Evolutionary conservation across 179 eudicot species (phyloP), one percentile per base, ranked within the genome.

Genomic region (Drosera spatulata): DNA sequence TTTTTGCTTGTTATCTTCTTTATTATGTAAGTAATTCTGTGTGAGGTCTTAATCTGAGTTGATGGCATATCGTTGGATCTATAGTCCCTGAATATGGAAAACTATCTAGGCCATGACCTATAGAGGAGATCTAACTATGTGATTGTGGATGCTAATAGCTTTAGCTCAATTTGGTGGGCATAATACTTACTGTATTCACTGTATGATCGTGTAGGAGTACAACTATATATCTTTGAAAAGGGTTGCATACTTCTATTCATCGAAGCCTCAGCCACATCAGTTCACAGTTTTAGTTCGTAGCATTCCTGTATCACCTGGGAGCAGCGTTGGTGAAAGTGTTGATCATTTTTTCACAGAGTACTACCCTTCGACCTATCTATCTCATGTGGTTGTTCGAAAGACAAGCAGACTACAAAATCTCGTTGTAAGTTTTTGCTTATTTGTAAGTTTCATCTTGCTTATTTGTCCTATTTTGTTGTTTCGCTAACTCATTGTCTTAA

Each of bases 271-370:
- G 75, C 88, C 94, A 37, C 79, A 77, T 69, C 94, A 87, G 66
- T 94, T 90, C 59, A 90, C 96, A 59, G 60, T 94, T 68, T 71
- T 94, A 69, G 91, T 90, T 67, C 86, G 91, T 60, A 79, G 89
- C 67, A 82, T 94, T 54, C 99, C 99, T 64, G 82, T 67, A 37
- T 67, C 77, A 51, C 70, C 85, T 46, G 84, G 79, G 46, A 73
- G 74, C 53, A 86, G 80, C 61, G 69, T 81, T 72, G 73, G 88
- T 64, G 91, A 85, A 62, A 85, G 77, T 65, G 94, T 94, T 59
- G 87, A 81, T 41, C 73, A 66, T 49, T 94, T 94, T 71, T 90
- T 94, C 71, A 77, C 61, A 55, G 85, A 83, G 77, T 79, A 71
- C 75, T 82, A 94, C 76, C 77, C 91, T 61, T 71, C 85, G 61